phyloP scores from a whole-genome alignment of 768 basidiomycete genomes.

The Astraeus odoratus region DNA sequence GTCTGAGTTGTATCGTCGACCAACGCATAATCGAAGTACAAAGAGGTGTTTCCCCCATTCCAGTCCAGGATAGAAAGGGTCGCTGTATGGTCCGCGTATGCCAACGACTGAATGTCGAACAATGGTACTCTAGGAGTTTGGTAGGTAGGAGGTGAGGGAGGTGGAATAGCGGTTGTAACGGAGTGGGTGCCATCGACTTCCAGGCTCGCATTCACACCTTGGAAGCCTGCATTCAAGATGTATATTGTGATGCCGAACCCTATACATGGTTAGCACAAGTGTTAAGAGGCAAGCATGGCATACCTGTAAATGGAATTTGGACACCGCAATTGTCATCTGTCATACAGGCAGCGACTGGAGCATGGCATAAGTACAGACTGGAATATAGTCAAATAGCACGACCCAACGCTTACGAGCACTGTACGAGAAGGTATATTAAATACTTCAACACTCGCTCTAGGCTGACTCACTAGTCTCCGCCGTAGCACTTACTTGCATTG shows the following conservation, averaged over 20 bases:
- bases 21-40: slow-evolving; percentile 4
- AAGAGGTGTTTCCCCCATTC: background rate
- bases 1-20: background rate
- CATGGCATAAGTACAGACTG: background rate
- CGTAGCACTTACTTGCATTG: background rate
- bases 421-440: background rate
- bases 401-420: background rate
- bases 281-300: background rate
- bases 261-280: background rate
- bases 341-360: background rate
- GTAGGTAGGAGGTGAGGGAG: slow-evolving; percentile 1
- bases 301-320: slow-evolving; percentile 1
- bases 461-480: background rate
- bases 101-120: background rate
- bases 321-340: background rate
- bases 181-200: background rate
- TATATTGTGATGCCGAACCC: slow-evolving; percentile 4
- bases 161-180: background rate
- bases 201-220: slow-evolving; percentile 1
- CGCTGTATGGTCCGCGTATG: background rate
- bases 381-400: background rate
- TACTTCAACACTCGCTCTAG: background rate
- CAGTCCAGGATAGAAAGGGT: slow-evolving; percentile 2
- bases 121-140: slow-evolving; percentile 1
- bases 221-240: background rate